phyloP scores from a whole-genome alignment of 768 basidiomycete genomes.

The Naematelia encephala region DNA sequence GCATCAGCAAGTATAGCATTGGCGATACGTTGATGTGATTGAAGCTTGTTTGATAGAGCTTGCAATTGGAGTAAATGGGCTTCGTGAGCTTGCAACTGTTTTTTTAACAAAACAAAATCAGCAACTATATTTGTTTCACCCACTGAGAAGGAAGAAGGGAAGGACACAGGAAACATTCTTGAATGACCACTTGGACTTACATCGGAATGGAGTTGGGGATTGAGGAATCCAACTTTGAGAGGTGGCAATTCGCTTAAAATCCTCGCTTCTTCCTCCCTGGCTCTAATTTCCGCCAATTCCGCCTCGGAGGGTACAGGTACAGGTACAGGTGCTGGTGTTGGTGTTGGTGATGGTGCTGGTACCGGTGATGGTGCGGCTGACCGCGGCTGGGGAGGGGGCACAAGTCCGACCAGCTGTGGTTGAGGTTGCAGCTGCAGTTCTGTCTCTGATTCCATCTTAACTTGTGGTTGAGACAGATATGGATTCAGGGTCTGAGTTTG shows the following conservation, averaged over 20 bases:
- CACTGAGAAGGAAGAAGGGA: no score
- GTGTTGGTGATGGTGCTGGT: background rate
- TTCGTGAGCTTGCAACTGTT: background rate
- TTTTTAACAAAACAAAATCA: background rate
- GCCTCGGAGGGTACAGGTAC: slow-evolving; percentile 2
- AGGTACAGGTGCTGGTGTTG: background rate
- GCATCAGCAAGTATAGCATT: slow-evolving; percentile 34
- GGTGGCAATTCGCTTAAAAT: slow-evolving; percentile 29
- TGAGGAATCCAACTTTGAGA: slow-evolving; percentile 4
- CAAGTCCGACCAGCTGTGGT: no score
- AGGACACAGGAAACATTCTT: slow-evolving; percentile 12
- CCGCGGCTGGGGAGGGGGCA: no score
- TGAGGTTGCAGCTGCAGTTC: background rate
- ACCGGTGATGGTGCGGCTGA: background rate
- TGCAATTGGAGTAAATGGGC: slow-evolving; percentile 8
- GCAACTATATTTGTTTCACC: no score
- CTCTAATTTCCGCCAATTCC: slow-evolving; percentile 18
- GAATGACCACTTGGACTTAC: slow-evolving; percentile 10
- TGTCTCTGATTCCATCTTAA: background rate
- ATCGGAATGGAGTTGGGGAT: background rate
- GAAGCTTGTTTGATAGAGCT: slow-evolving; percentile 1
- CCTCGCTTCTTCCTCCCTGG: slow-evolving; percentile 25
- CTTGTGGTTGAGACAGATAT: background rate
- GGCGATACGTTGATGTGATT: slow-evolving; percentile 15
- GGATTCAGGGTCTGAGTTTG: background rate